These are phyloP conservation scores for Scheffersomyces coipomensis DNA, from an alignment of 805 yeast genomes.

Conservation along the genomic window DNA sequence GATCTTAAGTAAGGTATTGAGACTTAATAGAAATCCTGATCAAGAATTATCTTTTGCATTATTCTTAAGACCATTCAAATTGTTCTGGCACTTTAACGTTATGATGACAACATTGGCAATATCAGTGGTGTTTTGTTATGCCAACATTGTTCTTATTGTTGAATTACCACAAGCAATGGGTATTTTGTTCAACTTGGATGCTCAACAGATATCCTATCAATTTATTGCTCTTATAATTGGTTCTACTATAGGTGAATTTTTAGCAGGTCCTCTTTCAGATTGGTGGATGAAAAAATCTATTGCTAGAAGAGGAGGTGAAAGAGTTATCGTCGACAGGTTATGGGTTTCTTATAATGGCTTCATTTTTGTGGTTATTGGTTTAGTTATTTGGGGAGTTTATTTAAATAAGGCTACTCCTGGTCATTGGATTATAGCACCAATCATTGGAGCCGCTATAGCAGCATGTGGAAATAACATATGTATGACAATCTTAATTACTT, in stretches of 20 bases:
- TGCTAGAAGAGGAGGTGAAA: constrained; percentile 6
- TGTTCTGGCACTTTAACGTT: constrained; percentile 7
- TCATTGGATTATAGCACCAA: constrained; percentile 19
- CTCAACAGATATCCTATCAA: constrained; percentile 22
- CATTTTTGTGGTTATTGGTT: constrained; percentile 15
- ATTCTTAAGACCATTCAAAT: constrained; percentile 10
- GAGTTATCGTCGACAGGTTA: constrained; percentile 13
- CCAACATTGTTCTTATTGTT: constrained; percentile 19
- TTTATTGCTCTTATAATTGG: constrained; percentile 20
- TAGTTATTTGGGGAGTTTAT: constrained; percentile 19
- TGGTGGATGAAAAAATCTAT: constrained; percentile 17
- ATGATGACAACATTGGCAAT: constrained; percentile 14
- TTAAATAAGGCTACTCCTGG: constrained; percentile 11
- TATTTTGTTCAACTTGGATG: constrained; percentile 13
- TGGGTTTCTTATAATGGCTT: constrained; percentile 21
- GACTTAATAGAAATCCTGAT: constrained; percentile 1
- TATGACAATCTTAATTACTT: constrained; percentile 20
- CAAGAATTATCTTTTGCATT: constrained; percentile 3
- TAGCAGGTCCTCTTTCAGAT: constrained; percentile 22
- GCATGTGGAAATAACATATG: constrained; percentile 22
- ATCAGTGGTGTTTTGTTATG: constrained; percentile 18
- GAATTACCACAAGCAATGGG: constrained; percentile 20
- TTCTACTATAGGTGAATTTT: constrained; percentile 17
- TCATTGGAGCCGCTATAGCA: constrained; percentile 20
- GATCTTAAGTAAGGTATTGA: background rate